phyloP scores from a whole-genome alignment of 2,329 filamentous ascomycete genomes.

The Colletotrichum musae region DNA sequence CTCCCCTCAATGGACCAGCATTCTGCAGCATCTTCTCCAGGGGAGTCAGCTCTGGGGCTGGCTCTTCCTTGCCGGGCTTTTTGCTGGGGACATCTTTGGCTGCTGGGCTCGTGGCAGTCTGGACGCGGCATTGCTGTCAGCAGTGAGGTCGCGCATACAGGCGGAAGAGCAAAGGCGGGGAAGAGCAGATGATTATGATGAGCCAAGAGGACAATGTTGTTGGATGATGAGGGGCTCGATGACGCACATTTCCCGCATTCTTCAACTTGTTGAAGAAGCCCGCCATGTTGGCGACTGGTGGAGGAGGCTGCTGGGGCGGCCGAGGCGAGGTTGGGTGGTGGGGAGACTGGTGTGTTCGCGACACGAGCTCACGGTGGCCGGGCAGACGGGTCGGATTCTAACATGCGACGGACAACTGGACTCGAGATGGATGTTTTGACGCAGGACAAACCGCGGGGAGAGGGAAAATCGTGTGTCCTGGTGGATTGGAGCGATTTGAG shows the following conservation, averaged over 20 bases:
- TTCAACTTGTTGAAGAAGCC: conserved; percentile 74
- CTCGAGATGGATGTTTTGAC: conserved; percentile 9
- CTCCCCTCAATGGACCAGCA: conserved; percentile 83
- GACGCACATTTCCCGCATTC: conserved; percentile 67
- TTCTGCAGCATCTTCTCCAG: conserved; percentile 84
- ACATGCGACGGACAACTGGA: conserved; percentile 39
- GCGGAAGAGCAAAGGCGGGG: conserved; percentile 19
- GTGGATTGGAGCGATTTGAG: conserved; percentile 27
- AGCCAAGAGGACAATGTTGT: background rate
- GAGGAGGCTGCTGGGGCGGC: conserved; percentile 25
- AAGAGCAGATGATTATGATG: background rate
- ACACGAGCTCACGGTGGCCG: conserved; percentile 50
- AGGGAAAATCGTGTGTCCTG: conserved; percentile 19
- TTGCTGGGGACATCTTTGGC: conserved; percentile 63
- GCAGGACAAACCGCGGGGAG: conserved; percentile 16
- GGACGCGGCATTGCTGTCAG: conserved; percentile 47
- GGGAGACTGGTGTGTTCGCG: conserved; percentile 49
- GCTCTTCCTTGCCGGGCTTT: conserved; percentile 73
- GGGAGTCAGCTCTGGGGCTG: conserved; percentile 72
- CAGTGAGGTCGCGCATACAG: conserved; percentile 26
- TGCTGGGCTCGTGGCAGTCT: conserved; percentile 61
- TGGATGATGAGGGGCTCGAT: conserved; percentile 4
- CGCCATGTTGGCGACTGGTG: conserved; percentile 59
- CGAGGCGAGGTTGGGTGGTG: background rate
- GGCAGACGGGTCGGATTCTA: conserved; percentile 17